These are phyloP conservation scores for Penicillium verrucosum DNA, from an alignment of 2,329 filamentous ascomycete species.

Conservation along the genomic window DNA sequence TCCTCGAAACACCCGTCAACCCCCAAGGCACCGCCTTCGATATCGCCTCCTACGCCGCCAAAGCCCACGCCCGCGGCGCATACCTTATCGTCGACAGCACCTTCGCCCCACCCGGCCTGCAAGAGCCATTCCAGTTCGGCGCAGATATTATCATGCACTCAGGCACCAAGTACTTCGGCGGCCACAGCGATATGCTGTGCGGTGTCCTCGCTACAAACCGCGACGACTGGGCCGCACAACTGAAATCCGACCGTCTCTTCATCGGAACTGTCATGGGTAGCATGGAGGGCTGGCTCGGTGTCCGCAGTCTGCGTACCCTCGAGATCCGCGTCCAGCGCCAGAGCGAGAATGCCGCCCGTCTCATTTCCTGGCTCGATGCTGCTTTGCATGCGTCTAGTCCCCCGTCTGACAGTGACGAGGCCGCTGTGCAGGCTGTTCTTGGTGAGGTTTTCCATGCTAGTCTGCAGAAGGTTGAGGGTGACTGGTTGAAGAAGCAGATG, in stretches of 20 bases:
- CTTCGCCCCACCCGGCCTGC: conserved; percentile 84
- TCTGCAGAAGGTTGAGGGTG: conserved; percentile 65
- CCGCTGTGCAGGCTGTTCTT: conserved; percentile 54
- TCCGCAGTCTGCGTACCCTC: conserved; percentile 79
- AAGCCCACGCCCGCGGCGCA: conserved; percentile 70
- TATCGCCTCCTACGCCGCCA: conserved; percentile 67
- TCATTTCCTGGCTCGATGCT: conserved; percentile 69
- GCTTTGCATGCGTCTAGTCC: conserved; percentile 45
- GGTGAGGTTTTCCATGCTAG: conserved; percentile 70
- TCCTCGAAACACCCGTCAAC: conserved; percentile 92
- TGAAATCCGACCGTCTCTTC: conserved; percentile 68
- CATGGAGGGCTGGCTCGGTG: conserved; percentile 87
- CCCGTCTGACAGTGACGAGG: conserved; percentile 40
- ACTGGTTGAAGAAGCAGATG: conserved; percentile 86
- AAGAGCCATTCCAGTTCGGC: conserved; percentile 77
- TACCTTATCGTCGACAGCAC: conserved; percentile 83
- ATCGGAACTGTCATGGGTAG: conserved; percentile 84
- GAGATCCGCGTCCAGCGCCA: conserved; percentile 78
- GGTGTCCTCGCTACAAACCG: conserved; percentile 70
- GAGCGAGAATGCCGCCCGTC: conserved; percentile 63
- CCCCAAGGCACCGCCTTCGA: conserved; percentile 78
- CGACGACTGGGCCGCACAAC: conserved; percentile 56
- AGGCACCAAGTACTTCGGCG: conserved; percentile 94
- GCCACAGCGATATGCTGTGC: conserved; percentile 89
- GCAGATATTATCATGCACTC: conserved; percentile 88